Conservation (phyloP, 1,284 basidiomycete species). For the Erythrobasidium hasegawianum region DNA sequence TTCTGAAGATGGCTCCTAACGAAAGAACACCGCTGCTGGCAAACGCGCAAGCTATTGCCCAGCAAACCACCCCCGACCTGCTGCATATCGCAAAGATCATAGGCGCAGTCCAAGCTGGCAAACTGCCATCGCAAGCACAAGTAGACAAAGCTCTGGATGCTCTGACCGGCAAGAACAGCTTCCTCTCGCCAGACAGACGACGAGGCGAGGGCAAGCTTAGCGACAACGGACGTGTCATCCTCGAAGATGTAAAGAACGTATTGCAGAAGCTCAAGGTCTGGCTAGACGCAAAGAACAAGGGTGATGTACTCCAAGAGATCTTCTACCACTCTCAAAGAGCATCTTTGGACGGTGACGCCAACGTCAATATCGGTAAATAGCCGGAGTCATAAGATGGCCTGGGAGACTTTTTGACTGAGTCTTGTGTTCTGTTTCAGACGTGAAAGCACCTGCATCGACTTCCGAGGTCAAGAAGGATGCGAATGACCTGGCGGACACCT, state of each 20-base stretch:
- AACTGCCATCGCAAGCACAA: slow-evolving; percentile 30
- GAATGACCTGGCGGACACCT: slow-evolving; percentile 47
- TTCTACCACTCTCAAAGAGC: slow-evolving; percentile 22
- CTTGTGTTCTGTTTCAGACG: slow-evolving; percentile 8
- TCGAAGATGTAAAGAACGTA: slow-evolving; percentile 21
- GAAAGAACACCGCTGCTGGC: slow-evolving; percentile 31
- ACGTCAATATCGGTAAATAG: slow-evolving; percentile 22
- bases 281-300: slow-evolving; percentile 28
- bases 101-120: slow-evolving; percentile 32
- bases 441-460: slow-evolving; percentile 28
- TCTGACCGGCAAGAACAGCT: slow-evolving; percentile 7
- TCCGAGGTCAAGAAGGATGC: slow-evolving; percentile 49
- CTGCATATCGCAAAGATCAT: slow-evolving; percentile 27
- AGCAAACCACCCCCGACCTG: slow-evolving; percentile 30
- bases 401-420: not conserved
- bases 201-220: slow-evolving; percentile 31
- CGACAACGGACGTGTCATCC: slow-evolving; percentile 19
- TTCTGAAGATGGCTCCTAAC: slow-evolving; percentile 19
- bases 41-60: slow-evolving; percentile 23
- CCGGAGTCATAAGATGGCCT: not conserved
- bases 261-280: slow-evolving; percentile 28
- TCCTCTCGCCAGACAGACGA: slow-evolving; percentile 25
- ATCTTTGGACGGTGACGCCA: slow-evolving; percentile 22
- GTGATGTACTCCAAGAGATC: slow-evolving; percentile 28
- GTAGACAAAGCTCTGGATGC: slow-evolving; percentile 16